These are phyloP conservation scores for Mycena maculata DNA, from an alignment of 768 basidiomycete species.

Conservation along the genomic window DNA sequence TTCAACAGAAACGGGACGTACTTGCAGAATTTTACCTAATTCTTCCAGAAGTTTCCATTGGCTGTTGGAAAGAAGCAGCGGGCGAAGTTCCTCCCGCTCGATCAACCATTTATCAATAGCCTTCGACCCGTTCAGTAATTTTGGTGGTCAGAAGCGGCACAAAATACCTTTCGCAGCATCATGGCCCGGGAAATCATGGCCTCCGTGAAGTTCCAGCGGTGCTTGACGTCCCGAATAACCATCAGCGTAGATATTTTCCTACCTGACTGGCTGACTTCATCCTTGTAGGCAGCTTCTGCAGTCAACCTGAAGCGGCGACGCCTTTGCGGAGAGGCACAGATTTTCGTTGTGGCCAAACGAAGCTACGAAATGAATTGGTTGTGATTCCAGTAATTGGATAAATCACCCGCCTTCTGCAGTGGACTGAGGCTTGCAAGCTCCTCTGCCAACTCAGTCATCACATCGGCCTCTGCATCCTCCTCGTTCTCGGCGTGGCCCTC, in stretches of 20 bases:
- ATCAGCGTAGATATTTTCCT: background rate
- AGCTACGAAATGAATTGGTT: background rate
- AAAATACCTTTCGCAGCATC: constrained; percentile 11
- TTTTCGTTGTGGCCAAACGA: background rate
- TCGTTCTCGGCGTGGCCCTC: constrained; percentile 7
- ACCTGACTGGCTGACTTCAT: background rate
- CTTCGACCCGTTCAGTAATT: too few relatives aligned
- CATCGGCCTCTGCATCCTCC: constrained; percentile 23
- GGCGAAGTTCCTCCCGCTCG: constrained; percentile 3
- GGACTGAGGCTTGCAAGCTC: background rate
- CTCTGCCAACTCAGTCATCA: background rate
- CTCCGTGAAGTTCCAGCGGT: constrained; percentile 22
- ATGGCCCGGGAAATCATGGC: constrained; percentile 12
- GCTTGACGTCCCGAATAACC: constrained; percentile 22
- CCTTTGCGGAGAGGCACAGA: constrained; percentile 19
- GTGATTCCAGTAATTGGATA: background rate
- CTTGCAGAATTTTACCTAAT: background rate
- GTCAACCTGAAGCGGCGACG: background rate
- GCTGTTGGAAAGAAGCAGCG: background rate
- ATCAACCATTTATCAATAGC: constrained; percentile 9
- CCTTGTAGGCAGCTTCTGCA: background rate
- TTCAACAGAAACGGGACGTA: background rate
- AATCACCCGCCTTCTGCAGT: background rate
- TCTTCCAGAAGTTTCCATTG: constrained; percentile 2
- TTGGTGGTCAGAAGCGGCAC: too few relatives aligned